A percentile compares a stretch with the other conserved stretches of the same genome.
Evolutionary conservation across 2,329 filamentous ascomycete genomes (phyloP).

Genomic region (Aspergillus alliaceus): DNA sequence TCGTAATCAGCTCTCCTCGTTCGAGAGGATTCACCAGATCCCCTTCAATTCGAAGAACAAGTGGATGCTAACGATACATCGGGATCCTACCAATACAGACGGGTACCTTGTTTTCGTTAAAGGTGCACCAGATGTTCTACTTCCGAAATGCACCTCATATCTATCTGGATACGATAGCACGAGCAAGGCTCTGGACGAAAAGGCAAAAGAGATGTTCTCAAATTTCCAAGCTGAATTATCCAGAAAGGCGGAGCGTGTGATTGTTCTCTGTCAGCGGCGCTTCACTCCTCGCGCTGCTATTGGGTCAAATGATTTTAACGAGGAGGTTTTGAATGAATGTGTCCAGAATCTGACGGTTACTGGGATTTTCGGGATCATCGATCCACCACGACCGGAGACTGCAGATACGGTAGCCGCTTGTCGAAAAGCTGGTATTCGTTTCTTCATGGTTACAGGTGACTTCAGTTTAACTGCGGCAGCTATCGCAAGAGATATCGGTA

Average conservation of each 20-base stretch:
- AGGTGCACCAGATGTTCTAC: conserved; percentile 72
- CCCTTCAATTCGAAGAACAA: conserved; percentile 85
- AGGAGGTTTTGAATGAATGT: conserved; percentile 47
- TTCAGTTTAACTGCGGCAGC: conserved; percentile 42
- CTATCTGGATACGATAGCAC: conserved; percentile 58
- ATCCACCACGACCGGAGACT: conserved; percentile 41
- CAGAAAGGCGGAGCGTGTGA: conserved; percentile 67
- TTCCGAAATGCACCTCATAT: conserved; percentile 63
- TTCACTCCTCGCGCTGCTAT: conserved; percentile 46
- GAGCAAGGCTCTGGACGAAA: conserved; percentile 51
- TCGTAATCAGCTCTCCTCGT: conserved; percentile 56
- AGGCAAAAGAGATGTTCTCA: conserved; percentile 53
- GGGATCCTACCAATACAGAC: conserved; percentile 33
- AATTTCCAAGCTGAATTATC: conserved; percentile 68
- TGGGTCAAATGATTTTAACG: conserved; percentile 51
- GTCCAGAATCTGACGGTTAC: conserved; percentile 49
- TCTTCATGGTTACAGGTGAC: conserved; percentile 48
- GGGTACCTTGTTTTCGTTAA: conserved; percentile 58
- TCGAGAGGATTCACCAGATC: conserved; percentile 67
- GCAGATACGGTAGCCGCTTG: conserved; percentile 35
- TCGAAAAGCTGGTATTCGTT: conserved; percentile 38
- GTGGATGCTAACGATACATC: conserved; percentile 67
- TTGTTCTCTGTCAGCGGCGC: conserved; percentile 65
- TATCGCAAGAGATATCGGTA: conserved; percentile 44
- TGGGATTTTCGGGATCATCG: conserved; percentile 52